Evolutionary conservation across 169 alveolate genomes (phyloP).

Genomic region (Eimeria tenella): DNA sequence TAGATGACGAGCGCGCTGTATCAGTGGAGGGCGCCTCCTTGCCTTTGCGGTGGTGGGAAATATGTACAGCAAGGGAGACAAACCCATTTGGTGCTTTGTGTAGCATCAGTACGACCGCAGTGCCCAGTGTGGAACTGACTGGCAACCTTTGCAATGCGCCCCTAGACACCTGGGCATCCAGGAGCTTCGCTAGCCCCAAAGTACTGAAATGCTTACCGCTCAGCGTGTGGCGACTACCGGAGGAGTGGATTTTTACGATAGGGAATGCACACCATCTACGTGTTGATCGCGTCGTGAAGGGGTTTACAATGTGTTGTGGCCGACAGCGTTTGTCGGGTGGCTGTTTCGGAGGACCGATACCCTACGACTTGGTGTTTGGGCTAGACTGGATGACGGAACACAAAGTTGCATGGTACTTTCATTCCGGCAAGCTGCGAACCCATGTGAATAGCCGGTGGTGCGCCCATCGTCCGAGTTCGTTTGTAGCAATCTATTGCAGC

Average conservation of each 20-base stretch:
- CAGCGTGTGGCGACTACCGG: not conserved
- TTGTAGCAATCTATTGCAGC: too few species aligned
- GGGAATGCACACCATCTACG: too few species aligned
- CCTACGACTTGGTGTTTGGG: too few species aligned
- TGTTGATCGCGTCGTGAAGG: too few species aligned
- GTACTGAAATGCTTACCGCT: not conserved
- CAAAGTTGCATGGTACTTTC: too few species aligned
- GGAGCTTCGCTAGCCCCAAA: not conserved
- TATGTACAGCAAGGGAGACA: not conserved
- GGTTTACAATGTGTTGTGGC: too few species aligned
- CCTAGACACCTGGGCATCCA: not conserved
- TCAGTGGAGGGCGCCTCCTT: not conserved
- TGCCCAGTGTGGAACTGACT: not conserved
- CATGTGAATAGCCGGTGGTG: too few species aligned
- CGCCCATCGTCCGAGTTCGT: too few species aligned
- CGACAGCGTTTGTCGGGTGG: too few species aligned
- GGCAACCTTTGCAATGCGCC: not conserved
- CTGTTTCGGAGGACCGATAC: too few species aligned
- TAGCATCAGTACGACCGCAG: not conserved
- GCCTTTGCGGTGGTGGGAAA: not conserved
- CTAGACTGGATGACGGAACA: too few species aligned
- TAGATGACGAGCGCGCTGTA: not conserved
- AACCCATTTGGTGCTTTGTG: not conserved
- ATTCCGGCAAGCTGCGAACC: too few species aligned
- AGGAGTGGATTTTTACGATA: not conserved